Evolutionary conservation across 192 early-diverging fungal genomes (phyloP).

Genomic region (Chytriomyces sp.): DNA sequence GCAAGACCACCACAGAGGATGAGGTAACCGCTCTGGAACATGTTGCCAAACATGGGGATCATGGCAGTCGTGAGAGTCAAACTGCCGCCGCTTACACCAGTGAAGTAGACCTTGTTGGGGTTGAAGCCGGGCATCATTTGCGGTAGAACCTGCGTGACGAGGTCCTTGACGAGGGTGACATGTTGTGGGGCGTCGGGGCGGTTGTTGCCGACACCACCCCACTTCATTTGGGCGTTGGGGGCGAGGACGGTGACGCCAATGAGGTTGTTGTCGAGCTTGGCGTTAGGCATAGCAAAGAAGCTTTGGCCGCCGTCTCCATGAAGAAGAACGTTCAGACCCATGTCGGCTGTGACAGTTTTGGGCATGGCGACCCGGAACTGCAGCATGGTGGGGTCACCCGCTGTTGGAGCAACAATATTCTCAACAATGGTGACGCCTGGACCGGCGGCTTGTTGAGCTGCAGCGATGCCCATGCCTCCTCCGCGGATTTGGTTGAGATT

Average conservation of each 20-base stretch:
- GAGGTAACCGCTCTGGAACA: constrained; percentile 12
- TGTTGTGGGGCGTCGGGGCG: constrained; percentile 33
- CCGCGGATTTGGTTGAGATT: background rate
- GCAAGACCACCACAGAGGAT: constrained; percentile 30
- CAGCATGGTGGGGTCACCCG: background rate
- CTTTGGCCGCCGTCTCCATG: constrained; percentile 36
- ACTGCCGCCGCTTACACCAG: constrained; percentile 36
- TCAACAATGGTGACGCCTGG: background rate
- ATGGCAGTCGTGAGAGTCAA: constrained; percentile 27
- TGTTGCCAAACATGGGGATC: constrained; percentile 29
- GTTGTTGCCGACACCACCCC: constrained; percentile 17
- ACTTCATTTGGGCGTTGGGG: constrained; percentile 26
- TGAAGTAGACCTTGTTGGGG: constrained; percentile 29
- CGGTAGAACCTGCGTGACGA: constrained; percentile 30
- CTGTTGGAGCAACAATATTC: background rate
- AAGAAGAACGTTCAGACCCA: constrained; percentile 38
- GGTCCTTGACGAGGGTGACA: constrained; percentile 23
- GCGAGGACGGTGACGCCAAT: constrained; percentile 41
- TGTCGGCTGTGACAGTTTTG: background rate
- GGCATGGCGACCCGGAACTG: background rate
- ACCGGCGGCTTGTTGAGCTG: background rate
- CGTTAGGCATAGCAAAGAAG: constrained; percentile 35
- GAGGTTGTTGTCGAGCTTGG: constrained; percentile 6
- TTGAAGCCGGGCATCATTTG: constrained; percentile 26
- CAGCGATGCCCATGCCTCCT: background rate